Evolutionary conservation across 164 flowering plant species (phyloP).

Genomic region (Santalum album): DNA sequence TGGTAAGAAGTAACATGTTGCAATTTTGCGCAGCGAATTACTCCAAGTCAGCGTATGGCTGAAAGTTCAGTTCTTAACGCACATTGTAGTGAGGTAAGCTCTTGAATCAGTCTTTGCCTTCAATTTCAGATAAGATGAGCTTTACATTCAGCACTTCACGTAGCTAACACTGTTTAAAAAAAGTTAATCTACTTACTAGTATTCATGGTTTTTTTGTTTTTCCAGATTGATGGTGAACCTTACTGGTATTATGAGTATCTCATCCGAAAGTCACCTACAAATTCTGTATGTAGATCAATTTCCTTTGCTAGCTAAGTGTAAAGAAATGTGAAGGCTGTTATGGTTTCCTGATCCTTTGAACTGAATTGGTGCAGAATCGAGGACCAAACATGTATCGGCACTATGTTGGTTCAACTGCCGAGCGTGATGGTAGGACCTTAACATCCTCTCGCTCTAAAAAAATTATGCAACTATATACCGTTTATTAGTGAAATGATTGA

Average conservation of each 20-base stretch:
- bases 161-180: neutral
- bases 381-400: constrained; percentile 63
- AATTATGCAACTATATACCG: neutral
- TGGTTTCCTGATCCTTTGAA: constrained; percentile 1
- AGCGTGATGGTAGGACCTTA: constrained; percentile 66
- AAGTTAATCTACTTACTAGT: neutral
- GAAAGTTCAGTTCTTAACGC: constrained; percentile 90
- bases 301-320: neutral
- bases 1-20: constrained; percentile 5
- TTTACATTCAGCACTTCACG: neutral
- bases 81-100: constrained; percentile 57
- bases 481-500: too few species aligned
- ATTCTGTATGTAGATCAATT: constrained; percentile 39
- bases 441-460: neutral
- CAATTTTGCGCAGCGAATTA: constrained; percentile 55
- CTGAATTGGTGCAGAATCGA: constrained; percentile 45
- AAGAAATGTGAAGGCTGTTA: neutral
- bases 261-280: constrained; percentile 87
- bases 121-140: neutral
- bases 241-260: constrained; percentile 92
- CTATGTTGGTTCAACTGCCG: constrained; percentile 76
- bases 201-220: neutral
- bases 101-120: neutral
- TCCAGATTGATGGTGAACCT: constrained; percentile 79
- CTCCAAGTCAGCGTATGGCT: constrained; percentile 69